phyloP scores from a whole-genome alignment of 78 protist species.

The Ministeria vibrans region DNA sequence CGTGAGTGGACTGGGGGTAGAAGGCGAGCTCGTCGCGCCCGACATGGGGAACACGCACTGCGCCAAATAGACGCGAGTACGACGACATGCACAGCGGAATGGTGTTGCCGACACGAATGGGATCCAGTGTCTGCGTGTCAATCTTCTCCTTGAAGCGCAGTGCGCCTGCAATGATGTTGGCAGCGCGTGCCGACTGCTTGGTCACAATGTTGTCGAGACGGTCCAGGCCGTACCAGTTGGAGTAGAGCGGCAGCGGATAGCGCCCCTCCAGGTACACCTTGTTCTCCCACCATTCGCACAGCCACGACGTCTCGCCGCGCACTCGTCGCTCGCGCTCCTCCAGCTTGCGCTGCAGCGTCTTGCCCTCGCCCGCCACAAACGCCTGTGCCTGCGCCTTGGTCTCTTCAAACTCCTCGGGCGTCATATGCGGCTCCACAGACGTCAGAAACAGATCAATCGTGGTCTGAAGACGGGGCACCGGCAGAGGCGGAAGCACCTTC shows the following conservation, averaged over 20 bases:
- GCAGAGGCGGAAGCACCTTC: slow-evolving; percentile 36
- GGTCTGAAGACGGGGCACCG: slow-evolving; percentile 30
- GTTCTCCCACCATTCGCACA: slow-evolving; percentile 16
- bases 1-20: slow-evolving; percentile 7
- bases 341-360: slow-evolving; percentile 12
- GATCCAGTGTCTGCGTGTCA: neutral
- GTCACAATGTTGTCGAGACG: slow-evolving; percentile 4
- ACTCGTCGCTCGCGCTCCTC: neutral
- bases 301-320: slow-evolving; percentile 19
- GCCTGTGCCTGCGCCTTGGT: neutral
- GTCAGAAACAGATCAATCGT: neutral
- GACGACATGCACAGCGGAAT: slow-evolving; percentile 16
- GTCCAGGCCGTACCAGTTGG: slow-evolving; percentile 15
- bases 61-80: slow-evolving; percentile 18
- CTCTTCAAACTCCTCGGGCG: slow-evolving; percentile 20
- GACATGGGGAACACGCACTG: slow-evolving; percentile 22
- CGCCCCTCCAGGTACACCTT: slow-evolving; percentile 30
- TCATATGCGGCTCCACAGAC: slow-evolving; percentile 21
- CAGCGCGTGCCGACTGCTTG: slow-evolving; percentile 23
- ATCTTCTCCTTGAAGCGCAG: slow-evolving; percentile 7
- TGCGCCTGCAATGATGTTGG: neutral
- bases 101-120: neutral
- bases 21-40: slow-evolving; percentile 5
- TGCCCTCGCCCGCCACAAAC: slow-evolving; percentile 4
- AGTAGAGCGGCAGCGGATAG: slow-evolving; percentile 16